A percentile compares a stretch with the other conserved stretches of the same genome.
These are phyloP conservation scores for Botrytis fabae DNA, from an alignment of 2,329 filamentous ascomycete species.

Conservation along the genomic window DNA sequence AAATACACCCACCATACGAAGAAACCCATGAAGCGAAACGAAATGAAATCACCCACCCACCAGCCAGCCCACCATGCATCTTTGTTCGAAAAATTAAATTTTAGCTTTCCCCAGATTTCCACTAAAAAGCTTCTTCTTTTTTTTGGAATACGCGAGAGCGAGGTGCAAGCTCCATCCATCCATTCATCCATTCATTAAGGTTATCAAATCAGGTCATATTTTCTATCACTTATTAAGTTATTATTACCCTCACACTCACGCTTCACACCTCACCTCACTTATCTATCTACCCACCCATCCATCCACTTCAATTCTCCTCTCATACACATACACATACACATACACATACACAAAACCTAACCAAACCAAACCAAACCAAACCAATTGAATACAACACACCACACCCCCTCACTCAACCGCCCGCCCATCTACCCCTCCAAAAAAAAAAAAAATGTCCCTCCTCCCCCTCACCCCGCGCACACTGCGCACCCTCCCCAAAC, in stretches of 20 bases:
- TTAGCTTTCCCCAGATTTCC: constrained; percentile 20
- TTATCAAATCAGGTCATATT: constrained; percentile 1
- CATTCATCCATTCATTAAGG: too few relatives aligned
- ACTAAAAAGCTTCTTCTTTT: neutral
- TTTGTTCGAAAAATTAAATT: neutral
- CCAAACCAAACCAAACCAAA: neutral
- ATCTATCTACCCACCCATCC: neutral
- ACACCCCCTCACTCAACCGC: neutral
- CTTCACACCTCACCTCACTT: too few relatives aligned
- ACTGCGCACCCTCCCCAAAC: constrained; percentile 34
- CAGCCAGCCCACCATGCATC: too few relatives aligned
- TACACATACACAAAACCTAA: neutral
- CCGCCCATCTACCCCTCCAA: neutral
- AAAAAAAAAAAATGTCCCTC: neutral
- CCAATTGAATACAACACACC: neutral
- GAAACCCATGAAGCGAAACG: too few relatives aligned
- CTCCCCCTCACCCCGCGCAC: constrained; percentile 37
- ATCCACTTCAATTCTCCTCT: neutral
- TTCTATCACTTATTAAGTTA: neutral
- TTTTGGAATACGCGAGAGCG: neutral
- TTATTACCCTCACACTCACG: constrained; percentile 4
- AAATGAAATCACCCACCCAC: neutral
- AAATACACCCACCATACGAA: too few relatives aligned
- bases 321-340: neutral
- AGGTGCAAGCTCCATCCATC: neutral